phyloP scores from a whole-genome alignment of 768 basidiomycete genomes.

The Macrolepiota albuminosa region DNA sequence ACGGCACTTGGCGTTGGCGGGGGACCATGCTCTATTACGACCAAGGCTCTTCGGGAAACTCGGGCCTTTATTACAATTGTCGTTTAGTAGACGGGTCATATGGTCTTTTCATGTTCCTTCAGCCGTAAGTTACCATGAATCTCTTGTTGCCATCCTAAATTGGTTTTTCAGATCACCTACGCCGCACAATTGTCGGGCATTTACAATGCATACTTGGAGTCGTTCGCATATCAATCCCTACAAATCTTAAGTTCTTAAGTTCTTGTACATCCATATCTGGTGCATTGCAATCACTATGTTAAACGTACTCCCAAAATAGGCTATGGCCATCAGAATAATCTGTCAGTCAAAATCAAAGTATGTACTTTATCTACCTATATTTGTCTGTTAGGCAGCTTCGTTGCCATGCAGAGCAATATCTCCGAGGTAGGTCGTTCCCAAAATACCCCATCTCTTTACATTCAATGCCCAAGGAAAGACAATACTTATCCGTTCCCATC shows the following conservation, averaged over 20 bases:
- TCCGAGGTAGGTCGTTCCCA: too few species aligned
- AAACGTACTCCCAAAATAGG: not conserved
- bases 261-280: not conserved
- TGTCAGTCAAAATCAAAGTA: not conserved
- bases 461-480: too few species aligned
- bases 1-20: conserved; percentile 50
- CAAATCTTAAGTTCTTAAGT: not conserved
- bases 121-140: conserved; percentile 31
- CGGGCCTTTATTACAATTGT: conserved; percentile 43
- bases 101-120: conserved; percentile 47
- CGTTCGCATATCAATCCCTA: conserved; percentile 10
- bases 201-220: conserved; percentile 16
- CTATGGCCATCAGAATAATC: not conserved
- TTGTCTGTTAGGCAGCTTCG: too few species aligned
- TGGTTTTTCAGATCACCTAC: conserved; percentile 24
- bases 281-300: not conserved
- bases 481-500: too few species aligned
- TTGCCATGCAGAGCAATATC: too few species aligned
- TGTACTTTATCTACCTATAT: too few species aligned
- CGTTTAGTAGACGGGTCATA: conserved; percentile 26
- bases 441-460: too few species aligned
- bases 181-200: conserved; percentile 21
- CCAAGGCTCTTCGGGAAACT: conserved; percentile 33
- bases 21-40: conserved; percentile 53
- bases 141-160: not conserved